Evolutionary conservation across 805 yeast genomes (phyloP), one percentile per base, ranked within the genome.

Genomic region (Sugiyamaella mastotermitis): DNA sequence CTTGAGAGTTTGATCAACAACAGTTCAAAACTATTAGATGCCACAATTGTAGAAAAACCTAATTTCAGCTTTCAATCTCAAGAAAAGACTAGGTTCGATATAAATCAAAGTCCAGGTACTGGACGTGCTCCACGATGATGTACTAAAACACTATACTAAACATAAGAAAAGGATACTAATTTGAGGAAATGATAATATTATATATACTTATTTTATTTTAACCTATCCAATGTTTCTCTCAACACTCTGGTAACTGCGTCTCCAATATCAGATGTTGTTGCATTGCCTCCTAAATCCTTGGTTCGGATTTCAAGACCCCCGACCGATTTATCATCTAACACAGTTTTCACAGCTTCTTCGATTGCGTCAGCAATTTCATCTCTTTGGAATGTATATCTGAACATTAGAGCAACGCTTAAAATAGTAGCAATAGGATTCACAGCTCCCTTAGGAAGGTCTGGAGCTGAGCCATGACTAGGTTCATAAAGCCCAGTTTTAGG

Each of bases 391-490:
- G 92, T 78, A 69, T 90, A 90, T 68, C 90, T 96, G 63, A 92
- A 77, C 95, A 92, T 82, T 61, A 92, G 72, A 40, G 97, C 97
- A 40, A 95, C 80, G 24, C 97, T 90, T 69, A 97, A 80, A 58
- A 90, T 88, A 33, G 97, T 90, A 37, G 98, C 98, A 56, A 92
- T 79, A 50, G 98, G 98, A 73, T 90, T 90, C 35, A 95, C 77
- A 33, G 57, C 58, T 53, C 92, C 92, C 63, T 72, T 80, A 60
- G 87, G 95, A 50, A 90, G 90, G 62, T 90, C 98, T 40, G 98
- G 98, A 36, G 98, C 98, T 40, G 95, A 85, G 48, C 98, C 98
- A 66, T 90, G 98, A 59, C 96, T 87, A 60, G 98, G 98, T 68
- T 90, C 98, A 62, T 97, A 97, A 56, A 90, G 84, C 46, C 92